phyloP scores from a whole-genome alignment of 1,139 yeast species.

The Debaryomyces psychrophilus region DNA sequence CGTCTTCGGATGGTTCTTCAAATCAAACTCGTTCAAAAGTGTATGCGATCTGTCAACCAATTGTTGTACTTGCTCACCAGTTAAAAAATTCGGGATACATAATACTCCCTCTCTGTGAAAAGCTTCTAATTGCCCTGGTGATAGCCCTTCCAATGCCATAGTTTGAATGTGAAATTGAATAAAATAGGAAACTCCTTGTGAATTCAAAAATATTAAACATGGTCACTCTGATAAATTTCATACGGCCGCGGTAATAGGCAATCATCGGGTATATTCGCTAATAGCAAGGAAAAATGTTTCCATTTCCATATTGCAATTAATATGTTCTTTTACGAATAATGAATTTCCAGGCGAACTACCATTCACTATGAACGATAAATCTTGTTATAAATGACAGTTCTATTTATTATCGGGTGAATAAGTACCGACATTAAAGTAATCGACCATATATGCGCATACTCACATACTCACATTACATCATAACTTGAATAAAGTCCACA shows the following conservation, averaged over 20 bases:
- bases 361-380: neutral
- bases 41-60: slow-evolving; percentile 48
- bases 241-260: neutral
- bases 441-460: neutral
- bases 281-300: too few relatives aligned
- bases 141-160: slow-evolving; percentile 13
- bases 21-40: slow-evolving; percentile 53
- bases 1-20: slow-evolving; percentile 68
- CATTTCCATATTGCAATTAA: too few relatives aligned
- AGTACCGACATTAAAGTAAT: neutral
- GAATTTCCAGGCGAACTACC: too few relatives aligned
- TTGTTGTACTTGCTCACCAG: slow-evolving; percentile 37
- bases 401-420: neutral
- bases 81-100: slow-evolving; percentile 59
- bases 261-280: neutral
- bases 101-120: slow-evolving; percentile 65
- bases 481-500: neutral
- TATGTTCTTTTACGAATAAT: too few relatives aligned
- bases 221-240: neutral
- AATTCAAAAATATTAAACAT: neutral
- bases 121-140: slow-evolving; percentile 44
- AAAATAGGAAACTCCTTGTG: neutral
- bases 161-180: neutral
- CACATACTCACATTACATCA: neutral
- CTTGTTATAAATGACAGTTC: neutral